Evolutionary conservation across 2,329 filamentous ascomycete genomes (phyloP).

Genomic region (Ciborinia camelliae): DNA sequence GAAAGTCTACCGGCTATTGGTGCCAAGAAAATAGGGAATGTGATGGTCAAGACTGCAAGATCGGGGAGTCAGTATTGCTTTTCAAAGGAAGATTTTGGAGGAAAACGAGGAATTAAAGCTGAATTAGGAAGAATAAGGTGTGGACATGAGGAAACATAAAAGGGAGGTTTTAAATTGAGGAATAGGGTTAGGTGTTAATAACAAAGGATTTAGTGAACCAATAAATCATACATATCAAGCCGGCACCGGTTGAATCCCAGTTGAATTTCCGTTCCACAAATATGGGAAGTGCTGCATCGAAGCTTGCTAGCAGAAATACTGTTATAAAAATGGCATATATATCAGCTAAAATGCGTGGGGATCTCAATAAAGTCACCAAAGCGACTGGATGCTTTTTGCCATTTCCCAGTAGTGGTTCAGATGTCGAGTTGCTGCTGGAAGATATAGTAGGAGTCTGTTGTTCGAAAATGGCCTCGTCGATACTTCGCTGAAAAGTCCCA

Average conservation of each 20-base stretch:
- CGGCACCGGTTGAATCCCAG: slow-evolving; percentile 53
- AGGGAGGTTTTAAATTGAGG: too few relatives aligned
- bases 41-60: slow-evolving; percentile 54
- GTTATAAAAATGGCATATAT: slow-evolving; percentile 45
- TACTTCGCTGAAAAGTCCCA: slow-evolving; percentile 9
- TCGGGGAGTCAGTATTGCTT: too few relatives aligned
- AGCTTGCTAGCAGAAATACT: slow-evolving; percentile 48
- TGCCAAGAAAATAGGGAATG: slow-evolving; percentile 56
- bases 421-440: background rate
- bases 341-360: slow-evolving; percentile 40
- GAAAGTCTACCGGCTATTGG: slow-evolving; percentile 52
- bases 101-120: too few relatives aligned
- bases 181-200: too few relatives aligned
- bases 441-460: background rate
- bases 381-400: slow-evolving; percentile 21
- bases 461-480: background rate
- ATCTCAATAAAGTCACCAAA: slow-evolving; percentile 40
- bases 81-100: too few relatives aligned
- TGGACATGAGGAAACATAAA: too few relatives aligned
- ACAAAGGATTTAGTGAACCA: too few relatives aligned
- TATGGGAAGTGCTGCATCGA: slow-evolving; percentile 54
- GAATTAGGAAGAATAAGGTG: too few relatives aligned
- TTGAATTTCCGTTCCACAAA: slow-evolving; percentile 51
- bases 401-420: slow-evolving; percentile 2
- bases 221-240: too few relatives aligned